These are phyloP conservation scores for Daedaleopsis sinensis DNA, from an alignment of 768 basidiomycete species.

Conservation along the genomic window DNA sequence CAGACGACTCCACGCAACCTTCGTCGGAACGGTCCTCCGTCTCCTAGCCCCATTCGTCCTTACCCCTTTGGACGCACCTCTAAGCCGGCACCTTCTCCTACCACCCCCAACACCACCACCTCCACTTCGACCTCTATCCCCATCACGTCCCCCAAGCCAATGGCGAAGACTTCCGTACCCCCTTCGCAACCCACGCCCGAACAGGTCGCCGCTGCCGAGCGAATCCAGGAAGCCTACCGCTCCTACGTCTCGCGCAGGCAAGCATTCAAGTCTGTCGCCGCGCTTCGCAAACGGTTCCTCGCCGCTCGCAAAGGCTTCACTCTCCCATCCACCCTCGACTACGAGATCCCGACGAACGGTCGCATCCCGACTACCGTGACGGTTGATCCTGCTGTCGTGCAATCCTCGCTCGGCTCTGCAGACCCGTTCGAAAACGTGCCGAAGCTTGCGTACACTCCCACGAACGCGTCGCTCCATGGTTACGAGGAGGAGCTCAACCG, in stretches of 20 bases:
- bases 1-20: background rate
- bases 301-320: conserved; percentile 44
- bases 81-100: background rate
- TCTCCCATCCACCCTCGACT: conserved; percentile 51
- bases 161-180: background rate
- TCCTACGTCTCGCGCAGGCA: conserved; percentile 33
- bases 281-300: conserved; percentile 47
- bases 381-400: conserved; percentile 32
- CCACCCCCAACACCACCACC: conserved; percentile 10
- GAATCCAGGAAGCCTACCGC: conserved; percentile 52
- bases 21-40: conserved; percentile 2
- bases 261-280: conserved; percentile 43
- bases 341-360: conserved; percentile 26
- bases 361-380: conserved; percentile 25
- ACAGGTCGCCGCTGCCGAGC: conserved; percentile 38
- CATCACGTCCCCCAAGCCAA: conserved; percentile 14
- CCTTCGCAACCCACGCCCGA: conserved; percentile 19
- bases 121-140: conserved; percentile 7
- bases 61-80: conserved; percentile 4
- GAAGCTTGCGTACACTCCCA: conserved; percentile 62
- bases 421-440: conserved; percentile 21
- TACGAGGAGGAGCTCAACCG: conserved; percentile 66
- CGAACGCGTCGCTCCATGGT: conserved; percentile 61
- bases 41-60: conserved; percentile 8
- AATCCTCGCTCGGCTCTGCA: background rate